Percentiles rank a stretch among this genome's conserved stretches.
phyloP scores from a whole-genome alignment of 225 moss, liverwort and hornwort species.

The Polytrichum commune region DNA sequence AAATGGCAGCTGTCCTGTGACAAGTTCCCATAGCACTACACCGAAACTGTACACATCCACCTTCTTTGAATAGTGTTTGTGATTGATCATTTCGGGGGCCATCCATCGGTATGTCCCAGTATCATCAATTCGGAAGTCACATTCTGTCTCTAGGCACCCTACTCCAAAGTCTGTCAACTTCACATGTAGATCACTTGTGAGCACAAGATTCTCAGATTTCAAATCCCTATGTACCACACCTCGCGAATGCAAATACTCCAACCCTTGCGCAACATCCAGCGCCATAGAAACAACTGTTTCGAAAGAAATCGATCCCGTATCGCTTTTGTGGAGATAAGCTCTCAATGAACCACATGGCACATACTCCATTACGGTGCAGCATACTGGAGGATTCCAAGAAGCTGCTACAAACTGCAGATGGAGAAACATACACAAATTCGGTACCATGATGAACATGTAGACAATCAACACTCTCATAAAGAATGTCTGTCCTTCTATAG shows the following conservation, averaged over 20 bases:
- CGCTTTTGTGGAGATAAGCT: slow-evolving; percentile 58
- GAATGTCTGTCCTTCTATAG: too few relatives aligned
- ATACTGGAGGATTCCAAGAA: slow-evolving; percentile 64
- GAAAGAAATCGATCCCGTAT: slow-evolving; percentile 34
- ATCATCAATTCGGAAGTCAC: slow-evolving; percentile 55
- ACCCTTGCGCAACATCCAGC: slow-evolving; percentile 68
- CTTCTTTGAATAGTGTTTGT: slow-evolving; percentile 65
- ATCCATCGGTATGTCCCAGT: slow-evolving; percentile 91
- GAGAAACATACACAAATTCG: background rate
- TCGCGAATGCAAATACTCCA: slow-evolving; percentile 89
- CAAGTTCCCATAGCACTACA: slow-evolving; percentile 83
- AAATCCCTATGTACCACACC: slow-evolving; percentile 82
- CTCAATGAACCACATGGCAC: slow-evolving; percentile 69
- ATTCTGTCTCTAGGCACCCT: slow-evolving; percentile 76
- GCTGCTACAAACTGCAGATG: slow-evolving; percentile 68
- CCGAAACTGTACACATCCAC: slow-evolving; percentile 96
- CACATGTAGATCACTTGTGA: slow-evolving; percentile 48
- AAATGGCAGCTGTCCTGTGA: slow-evolving; percentile 66
- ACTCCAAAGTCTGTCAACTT: slow-evolving; percentile 91
- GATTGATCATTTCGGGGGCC: slow-evolving; percentile 92
- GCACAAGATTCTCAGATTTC: slow-evolving; percentile 77
- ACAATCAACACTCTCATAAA: too few relatives aligned
- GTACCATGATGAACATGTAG: background rate
- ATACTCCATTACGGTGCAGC: slow-evolving; percentile 77
- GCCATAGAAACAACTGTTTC: slow-evolving; percentile 60